These are phyloP conservation scores for Alternaria infectoria DNA, from an alignment of 2,329 filamentous ascomycete species.

Conservation along the genomic window DNA sequence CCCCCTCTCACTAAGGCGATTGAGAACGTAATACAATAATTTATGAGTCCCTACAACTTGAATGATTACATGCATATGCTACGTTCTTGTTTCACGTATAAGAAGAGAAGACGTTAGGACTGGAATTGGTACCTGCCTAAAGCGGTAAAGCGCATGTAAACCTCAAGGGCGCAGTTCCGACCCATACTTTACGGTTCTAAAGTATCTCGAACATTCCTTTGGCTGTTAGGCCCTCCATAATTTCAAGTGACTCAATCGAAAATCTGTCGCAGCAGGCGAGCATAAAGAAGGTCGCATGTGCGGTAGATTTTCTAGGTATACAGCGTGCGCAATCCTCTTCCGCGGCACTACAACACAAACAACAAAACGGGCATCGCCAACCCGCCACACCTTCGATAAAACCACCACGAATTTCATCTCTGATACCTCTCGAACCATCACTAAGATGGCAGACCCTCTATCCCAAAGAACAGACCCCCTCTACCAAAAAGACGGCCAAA, in stretches of 20 bases:
- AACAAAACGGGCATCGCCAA: neutral
- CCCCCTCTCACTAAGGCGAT: neutral
- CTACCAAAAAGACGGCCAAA: constrained; percentile 51
- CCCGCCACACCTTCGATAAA: neutral
- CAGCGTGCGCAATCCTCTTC: neutral
- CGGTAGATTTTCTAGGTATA: neutral
- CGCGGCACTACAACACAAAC: neutral
- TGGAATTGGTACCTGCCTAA: constrained; percentile 4
- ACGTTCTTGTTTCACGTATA: neutral
- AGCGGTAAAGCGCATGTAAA: constrained; percentile 1
- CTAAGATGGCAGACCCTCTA: neutral
- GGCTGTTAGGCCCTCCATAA: neutral
- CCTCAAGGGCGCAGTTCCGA: neutral
- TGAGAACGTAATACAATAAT: neutral
- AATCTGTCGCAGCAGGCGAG: neutral
- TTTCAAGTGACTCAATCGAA: neutral
- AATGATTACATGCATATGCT: neutral
- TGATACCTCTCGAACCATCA: neutral
- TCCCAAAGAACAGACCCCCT: constrained; percentile 31
- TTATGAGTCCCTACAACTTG: accelerated
- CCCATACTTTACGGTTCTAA: neutral
- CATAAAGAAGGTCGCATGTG: neutral
- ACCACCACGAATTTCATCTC: neutral
- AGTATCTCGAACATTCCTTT: neutral
- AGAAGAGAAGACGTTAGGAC: neutral